Evolutionary conservation across 1,284 basidiomycete genomes (phyloP).

Genomic region (Microbotryomycetes sp.): DNA sequence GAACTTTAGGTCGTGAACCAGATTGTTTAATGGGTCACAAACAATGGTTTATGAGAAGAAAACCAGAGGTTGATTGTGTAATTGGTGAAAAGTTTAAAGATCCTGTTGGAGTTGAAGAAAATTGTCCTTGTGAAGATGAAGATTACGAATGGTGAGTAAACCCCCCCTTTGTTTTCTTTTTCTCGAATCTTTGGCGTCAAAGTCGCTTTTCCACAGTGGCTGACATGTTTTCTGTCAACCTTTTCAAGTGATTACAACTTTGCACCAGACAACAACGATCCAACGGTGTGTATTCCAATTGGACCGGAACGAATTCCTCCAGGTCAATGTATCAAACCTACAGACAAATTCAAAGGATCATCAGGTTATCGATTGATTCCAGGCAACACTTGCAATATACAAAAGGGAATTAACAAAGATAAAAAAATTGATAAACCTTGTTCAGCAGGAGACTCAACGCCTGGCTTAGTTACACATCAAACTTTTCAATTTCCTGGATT

Average conservation of each 20-base stretch:
- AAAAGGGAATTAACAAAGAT: conserved; percentile 60
- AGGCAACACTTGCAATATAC: conserved; percentile 72
- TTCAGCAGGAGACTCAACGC: conserved; percentile 47
- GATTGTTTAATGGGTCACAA: conserved; percentile 94
- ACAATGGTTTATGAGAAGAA: conserved; percentile 91
- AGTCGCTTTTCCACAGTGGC: too few species aligned
- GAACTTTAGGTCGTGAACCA: conserved; percentile 53
- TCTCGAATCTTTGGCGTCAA: too few species aligned
- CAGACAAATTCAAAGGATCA: conserved; percentile 72
- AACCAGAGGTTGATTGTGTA: conserved; percentile 76
- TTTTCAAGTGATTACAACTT: conserved; percentile 77
- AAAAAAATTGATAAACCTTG: conserved; percentile 65
- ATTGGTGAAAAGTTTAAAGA: conserved; percentile 88
- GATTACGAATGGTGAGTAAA: conserved; percentile 83
- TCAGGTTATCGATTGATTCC: conserved; percentile 89
- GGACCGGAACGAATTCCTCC: conserved; percentile 80
- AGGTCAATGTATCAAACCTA: conserved; percentile 60
- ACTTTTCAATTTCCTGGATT: conserved; percentile 62
- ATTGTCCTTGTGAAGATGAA: conserved; percentile 73
- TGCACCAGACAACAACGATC: conserved; percentile 56
- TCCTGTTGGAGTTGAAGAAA: conserved; percentile 72
- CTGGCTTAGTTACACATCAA: conserved; percentile 40
- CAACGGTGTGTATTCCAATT: conserved; percentile 61
- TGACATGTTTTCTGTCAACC: not conserved
- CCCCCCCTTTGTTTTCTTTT: not conserved